Conservation (phyloP, 305 asterid species). For the Fraxinus paxiana region DNA sequence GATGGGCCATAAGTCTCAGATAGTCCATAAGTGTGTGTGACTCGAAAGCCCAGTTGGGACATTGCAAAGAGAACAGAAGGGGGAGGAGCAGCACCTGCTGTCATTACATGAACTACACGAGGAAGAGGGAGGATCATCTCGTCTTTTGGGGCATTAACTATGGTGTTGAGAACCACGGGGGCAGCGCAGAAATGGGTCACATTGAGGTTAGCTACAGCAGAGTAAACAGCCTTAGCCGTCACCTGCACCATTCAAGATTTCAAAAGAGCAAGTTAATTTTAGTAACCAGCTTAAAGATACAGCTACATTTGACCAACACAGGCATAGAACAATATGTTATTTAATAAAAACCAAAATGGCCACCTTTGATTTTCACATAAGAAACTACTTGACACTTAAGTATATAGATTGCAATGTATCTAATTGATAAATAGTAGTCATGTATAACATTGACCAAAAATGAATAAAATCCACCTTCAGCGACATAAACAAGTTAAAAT, state of each 20-base stretch:
- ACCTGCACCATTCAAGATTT: constrained; percentile 40
- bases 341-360: not conserved
- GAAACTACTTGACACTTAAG: not conserved
- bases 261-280: not conserved
- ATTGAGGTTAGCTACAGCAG: constrained; percentile 67
- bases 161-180: constrained; percentile 80
- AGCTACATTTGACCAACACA: not conserved
- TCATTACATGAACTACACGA: constrained; percentile 76
- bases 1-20: constrained; percentile 96
- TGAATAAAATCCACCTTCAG: not conserved
- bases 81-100: constrained; percentile 98
- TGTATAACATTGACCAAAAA: not conserved
- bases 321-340: not conserved
- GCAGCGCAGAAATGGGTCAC: constrained; percentile 96
- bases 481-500: not conserved
- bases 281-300: not conserved
- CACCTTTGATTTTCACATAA: not conserved
- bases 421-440: not conserved
- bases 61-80: constrained; percentile 74
- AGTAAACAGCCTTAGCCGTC: constrained; percentile 77
- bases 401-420: not conserved
- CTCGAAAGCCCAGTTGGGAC: constrained; percentile 82
- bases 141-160: constrained; percentile 59
- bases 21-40: constrained; percentile 87
- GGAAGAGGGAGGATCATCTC: constrained; percentile 82